Evolutionary conservation across 495 filamentous ascomycete genomes (phyloP), one percentile per base, ranked within the genome.

Genomic region (Aspergillus conjunctus): DNA sequence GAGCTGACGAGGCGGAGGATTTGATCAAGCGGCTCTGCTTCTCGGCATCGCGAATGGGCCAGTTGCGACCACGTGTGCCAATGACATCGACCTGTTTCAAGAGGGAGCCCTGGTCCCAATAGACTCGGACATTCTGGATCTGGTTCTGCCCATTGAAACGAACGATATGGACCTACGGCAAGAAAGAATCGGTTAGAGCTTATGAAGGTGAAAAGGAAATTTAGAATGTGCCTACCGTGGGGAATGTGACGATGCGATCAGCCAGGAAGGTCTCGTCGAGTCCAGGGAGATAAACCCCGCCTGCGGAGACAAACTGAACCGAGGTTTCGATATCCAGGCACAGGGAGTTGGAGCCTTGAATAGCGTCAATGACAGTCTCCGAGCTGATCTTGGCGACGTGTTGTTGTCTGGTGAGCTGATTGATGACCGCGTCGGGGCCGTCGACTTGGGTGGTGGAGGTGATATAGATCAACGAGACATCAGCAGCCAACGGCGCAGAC

Each of bases 41-140:
- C 63, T 85, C 88, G 58, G 88, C 90, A 68, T 96, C 92, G 60
- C 87, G 89, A 73, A 98, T 93, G 18, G 94, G 94, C 94, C 94
- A 98, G 69, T 89, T 91, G 67, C 87, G 89, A 48, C 89, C 91
- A 26, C 90, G 87, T 64, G 85, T 84, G 58, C 94, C 94, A 74
- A 98, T 98, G 32, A 97, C 87, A 65, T 96, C 92, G 54, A 97
- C 85, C 70, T 93, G 88, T 75, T 94, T 98, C 60, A 98, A 81
- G 9, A 98, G 83, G 54, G 91, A 91, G 26, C 86, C 93, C 74
- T 98, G 95, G 71, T 98, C 94, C 94, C 94, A 98, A 72, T 88
- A 89, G 59, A 93, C 85, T 55, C 92, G 88, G 64, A 97, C 88
- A 67, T 91, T 89, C 62, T 82, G 74, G 72, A 98, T 96, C 71